Evolutionary conservation across 2,329 filamentous ascomycete genomes (phyloP).

Genomic region (Alternaria brassicicola): DNA sequence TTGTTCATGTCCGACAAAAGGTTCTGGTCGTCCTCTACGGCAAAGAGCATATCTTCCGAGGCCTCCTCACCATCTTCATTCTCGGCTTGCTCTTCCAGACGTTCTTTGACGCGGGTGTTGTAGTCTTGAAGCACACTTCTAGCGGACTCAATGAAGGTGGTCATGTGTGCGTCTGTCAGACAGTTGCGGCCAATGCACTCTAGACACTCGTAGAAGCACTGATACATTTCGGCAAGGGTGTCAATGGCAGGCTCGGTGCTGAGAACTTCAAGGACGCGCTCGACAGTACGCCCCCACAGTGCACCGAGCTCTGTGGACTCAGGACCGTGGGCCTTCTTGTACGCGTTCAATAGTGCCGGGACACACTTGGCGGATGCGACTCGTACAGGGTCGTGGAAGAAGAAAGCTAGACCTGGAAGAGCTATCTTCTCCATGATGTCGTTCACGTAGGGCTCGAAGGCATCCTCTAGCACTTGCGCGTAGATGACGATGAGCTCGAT

Average conservation of each 20-base stretch:
- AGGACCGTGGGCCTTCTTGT: slow-evolving; percentile 87
- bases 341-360: slow-evolving; percentile 88
- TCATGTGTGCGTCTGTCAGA: slow-evolving; percentile 79
- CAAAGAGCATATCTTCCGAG: slow-evolving; percentile 82
- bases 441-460: slow-evolving; percentile 88
- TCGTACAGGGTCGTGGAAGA: slow-evolving; percentile 97
- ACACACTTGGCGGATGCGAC: slow-evolving; percentile 95
- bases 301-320: slow-evolving; percentile 78
- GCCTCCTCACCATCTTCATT: slow-evolving; percentile 90
- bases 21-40: slow-evolving; percentile 96
- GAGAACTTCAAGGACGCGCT: slow-evolving; percentile 91
- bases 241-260: slow-evolving; percentile 94
- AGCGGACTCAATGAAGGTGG: slow-evolving; percentile 83
- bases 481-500: slow-evolving; percentile 98
- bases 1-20: slow-evolving; percentile 99
- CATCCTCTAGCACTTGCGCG: slow-evolving; percentile 89
- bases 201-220: slow-evolving; percentile 98
- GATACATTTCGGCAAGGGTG: slow-evolving; percentile 97
- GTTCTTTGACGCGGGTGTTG: slow-evolving; percentile 80
- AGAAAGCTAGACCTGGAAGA: slow-evolving; percentile 91
- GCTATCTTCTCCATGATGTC: slow-evolving; percentile 98
- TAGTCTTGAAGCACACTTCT: slow-evolving; percentile 90
- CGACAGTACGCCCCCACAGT: slow-evolving; percentile 84
- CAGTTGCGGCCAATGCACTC: slow-evolving; percentile 90
- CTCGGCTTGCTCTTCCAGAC: slow-evolving; percentile 82